A percentile compares a stretch with the other conserved stretches of the same genome.
Evolutionary conservation across 345 rosid species (phyloP).

Genomic region (Acer campestre): DNA sequence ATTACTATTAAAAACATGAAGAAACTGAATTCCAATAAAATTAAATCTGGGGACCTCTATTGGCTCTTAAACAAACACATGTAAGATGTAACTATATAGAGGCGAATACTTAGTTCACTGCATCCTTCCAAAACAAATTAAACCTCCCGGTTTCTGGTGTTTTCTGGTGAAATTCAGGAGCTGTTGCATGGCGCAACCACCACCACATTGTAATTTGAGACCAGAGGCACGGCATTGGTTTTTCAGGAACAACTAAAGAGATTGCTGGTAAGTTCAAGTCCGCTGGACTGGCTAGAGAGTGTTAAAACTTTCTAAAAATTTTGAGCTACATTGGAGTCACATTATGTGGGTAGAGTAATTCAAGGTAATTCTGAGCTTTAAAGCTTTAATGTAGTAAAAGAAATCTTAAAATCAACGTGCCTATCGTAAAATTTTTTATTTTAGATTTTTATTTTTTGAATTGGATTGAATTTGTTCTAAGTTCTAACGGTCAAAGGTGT

Average conservation of each 20-base stretch:
- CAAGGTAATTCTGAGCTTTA: conserved; percentile 66
- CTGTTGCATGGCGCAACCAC: conserved; percentile 49
- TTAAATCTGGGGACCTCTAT: conserved; percentile 24
- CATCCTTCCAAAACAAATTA: conserved; percentile 62
- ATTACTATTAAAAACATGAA: neutral
- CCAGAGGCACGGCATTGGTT: conserved; percentile 75
- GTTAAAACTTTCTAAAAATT: conserved; percentile 56
- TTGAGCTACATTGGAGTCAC: conserved; percentile 54
- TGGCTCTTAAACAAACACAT: conserved; percentile 30
- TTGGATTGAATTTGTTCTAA: too few relatives aligned
- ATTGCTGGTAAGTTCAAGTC: conserved; percentile 85
- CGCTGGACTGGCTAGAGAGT: conserved; percentile 68
- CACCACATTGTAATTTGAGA: conserved; percentile 52
- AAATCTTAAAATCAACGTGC: too few relatives aligned
- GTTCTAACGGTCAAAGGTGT: too few relatives aligned
- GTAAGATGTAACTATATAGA: conserved; percentile 31
- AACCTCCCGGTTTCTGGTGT: conserved; percentile 70
- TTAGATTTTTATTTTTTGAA: too few relatives aligned
- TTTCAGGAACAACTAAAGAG: conserved; percentile 67
- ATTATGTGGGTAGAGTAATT: conserved; percentile 72
- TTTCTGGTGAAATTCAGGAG: conserved; percentile 56
- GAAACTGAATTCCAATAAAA: conserved; percentile 9
- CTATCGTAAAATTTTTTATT: too few relatives aligned
- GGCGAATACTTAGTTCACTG: conserved; percentile 48
- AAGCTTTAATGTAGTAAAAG: conserved; percentile 46